Evolutionary conservation across 371 early-diverging fungal species (phyloP).

Genomic region (Dichotomocladium elegans): DNA sequence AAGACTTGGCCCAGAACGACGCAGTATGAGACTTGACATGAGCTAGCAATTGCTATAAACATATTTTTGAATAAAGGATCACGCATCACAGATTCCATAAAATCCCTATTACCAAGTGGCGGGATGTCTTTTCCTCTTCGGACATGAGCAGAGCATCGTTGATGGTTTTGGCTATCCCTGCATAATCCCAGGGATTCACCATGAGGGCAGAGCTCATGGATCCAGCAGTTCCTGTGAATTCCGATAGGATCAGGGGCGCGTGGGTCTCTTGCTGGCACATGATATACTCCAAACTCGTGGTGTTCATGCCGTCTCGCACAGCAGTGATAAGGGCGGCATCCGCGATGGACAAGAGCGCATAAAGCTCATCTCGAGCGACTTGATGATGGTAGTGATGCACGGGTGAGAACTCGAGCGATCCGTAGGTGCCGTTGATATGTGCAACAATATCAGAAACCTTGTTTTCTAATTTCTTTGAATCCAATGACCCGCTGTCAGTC

Average conservation of each 20-base stretch:
- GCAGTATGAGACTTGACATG: constrained; percentile 91
- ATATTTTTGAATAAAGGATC: too few relatives aligned
- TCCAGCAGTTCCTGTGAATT: constrained; percentile 97
- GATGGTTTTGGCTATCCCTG: constrained; percentile 87
- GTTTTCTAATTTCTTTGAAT: constrained; percentile 68
- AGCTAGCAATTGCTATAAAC: constrained; percentile 69
- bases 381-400: constrained; percentile 95
- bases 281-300: constrained; percentile 96
- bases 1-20: constrained; percentile 87
- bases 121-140: constrained; percentile 56
- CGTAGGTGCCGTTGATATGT: constrained; percentile 92
- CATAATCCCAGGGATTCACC: constrained; percentile 96
- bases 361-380: constrained; percentile 91
- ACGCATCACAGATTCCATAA: too few relatives aligned
- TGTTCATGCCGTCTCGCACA: constrained; percentile 99
- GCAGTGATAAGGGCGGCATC: constrained; percentile 96
- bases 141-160: constrained; percentile 81
- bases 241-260: constrained; percentile 92
- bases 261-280: constrained; percentile 93
- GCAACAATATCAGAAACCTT: constrained; percentile 88
- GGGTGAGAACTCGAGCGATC: constrained; percentile 92
- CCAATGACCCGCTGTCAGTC: constrained; percentile 45
- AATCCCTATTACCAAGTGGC: constrained; percentile 37
- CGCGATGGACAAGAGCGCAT: constrained; percentile 90
- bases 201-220: constrained; percentile 84